Base-by-base conservation (phyloP, 306 rosid genomes). In the Quercus ilex region DNA sequence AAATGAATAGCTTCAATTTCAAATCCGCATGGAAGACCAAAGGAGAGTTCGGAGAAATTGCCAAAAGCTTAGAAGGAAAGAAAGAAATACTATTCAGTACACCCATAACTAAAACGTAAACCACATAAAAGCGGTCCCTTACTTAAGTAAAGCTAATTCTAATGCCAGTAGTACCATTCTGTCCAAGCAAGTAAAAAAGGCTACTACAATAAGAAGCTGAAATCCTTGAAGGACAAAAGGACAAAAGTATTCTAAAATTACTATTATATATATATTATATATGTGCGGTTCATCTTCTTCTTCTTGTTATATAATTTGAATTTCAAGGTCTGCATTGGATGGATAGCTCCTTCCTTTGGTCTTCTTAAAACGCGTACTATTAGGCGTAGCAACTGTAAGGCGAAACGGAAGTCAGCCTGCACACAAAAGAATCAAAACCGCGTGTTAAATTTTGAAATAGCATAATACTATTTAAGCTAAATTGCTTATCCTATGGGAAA, bases 391-490 rank as follows among this genome's bases (percentile, higher is more conserved):
- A 59, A 1, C 21, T 23, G 57, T 78, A 85, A 0, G 88, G 88
- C 12, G 88, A 75, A 30, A 8, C 78, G 0, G 62, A 31, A 46
- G 49, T 70, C 80, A 85, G 30, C 83, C 88, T 85, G 79, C 25
- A 41, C 11, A 51, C 5, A 21, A 21, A 7, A 15, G 1, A 0
- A 38, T 6, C 14, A 17, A 51, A 60, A 38, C 69, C 49, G 70
- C 19, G 63, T 56, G 52, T 68, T 19, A 6, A 21, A 60, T 60
- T 60, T 60, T 11, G 6, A 1, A 59, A 59, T 59, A 23, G 13
- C 12, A 11, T 0, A 11, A 49, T 49, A 49, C 17, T 49, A 49
- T 49, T 46, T 41, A 41, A 41, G 53, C 53, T 41, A 10, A 11
- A 46, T 43, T 43, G 51, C 51, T 43, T 33, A 33, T 5, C 6